phyloP scores from a whole-genome alignment of 306 rosid genomes.

The Prunus mongolica region DNA sequence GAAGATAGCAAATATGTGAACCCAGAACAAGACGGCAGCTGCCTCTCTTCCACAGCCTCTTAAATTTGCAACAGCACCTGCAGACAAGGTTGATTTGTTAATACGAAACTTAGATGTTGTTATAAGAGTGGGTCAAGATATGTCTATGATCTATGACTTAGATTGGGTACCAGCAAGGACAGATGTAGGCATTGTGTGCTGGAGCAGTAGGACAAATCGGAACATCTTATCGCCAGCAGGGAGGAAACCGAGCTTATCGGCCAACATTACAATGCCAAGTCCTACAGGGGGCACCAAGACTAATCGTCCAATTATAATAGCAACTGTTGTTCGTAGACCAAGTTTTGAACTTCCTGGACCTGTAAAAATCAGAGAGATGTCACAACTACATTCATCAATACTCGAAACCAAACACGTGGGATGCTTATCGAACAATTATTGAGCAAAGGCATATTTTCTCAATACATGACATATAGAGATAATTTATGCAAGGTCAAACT shows the following conservation, averaged over 20 bases:
- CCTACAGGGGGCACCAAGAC: conserved; percentile 90
- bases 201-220: conserved; percentile 85
- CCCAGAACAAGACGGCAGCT: conserved; percentile 94
- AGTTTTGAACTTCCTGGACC: conserved; percentile 99
- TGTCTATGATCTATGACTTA: neutral
- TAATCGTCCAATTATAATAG: conserved; percentile 72
- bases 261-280: conserved; percentile 79
- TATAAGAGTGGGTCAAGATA: neutral
- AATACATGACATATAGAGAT: neutral
- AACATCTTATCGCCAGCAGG: conserved; percentile 87
- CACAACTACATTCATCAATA: neutral
- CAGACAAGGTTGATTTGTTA: conserved; percentile 10
- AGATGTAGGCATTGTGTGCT: conserved; percentile 99
- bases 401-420: neutral
- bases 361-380: conserved; percentile 28
- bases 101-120: neutral
- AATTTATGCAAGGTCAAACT: neutral
- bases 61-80: conserved; percentile 96
- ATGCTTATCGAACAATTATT: neutral
- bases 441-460: neutral
- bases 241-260: conserved; percentile 95
- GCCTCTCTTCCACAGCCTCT: conserved; percentile 97
- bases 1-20: conserved; percentile 83
- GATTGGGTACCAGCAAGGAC: conserved; percentile 65
- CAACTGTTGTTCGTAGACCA: conserved; percentile 80